Percentiles rank a stretch among this genome's conserved stretches.
Conservation (phyloP, 2,329 filamentous ascomycete species). For the Periconia sp. region DNA sequence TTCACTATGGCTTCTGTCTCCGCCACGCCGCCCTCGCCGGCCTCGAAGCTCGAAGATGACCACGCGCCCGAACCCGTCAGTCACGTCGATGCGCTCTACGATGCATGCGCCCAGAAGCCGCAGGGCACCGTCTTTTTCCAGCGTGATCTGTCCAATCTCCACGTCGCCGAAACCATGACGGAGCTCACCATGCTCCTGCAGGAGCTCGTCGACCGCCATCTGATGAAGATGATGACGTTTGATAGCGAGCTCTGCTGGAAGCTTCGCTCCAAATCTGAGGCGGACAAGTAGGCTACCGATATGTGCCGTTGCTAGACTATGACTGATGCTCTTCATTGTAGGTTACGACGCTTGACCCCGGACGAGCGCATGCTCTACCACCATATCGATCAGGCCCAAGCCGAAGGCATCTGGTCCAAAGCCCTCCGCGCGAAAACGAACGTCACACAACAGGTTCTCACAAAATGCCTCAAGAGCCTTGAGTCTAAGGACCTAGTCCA, state of each 20-base stretch:
- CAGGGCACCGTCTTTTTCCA: slow-evolving; percentile 48
- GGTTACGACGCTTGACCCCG: slow-evolving; percentile 56
- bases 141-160: slow-evolving; percentile 45
- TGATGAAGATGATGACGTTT: slow-evolving; percentile 46
- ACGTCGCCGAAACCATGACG: slow-evolving; percentile 40
- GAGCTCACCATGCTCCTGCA: slow-evolving; percentile 40
- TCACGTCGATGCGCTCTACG: slow-evolving; percentile 44
- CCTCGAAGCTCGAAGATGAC: slow-evolving; percentile 27
- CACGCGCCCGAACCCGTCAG: slow-evolving; percentile 12
- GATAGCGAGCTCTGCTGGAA: slow-evolving; percentile 47
- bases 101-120: slow-evolving; percentile 42
- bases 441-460: slow-evolving; percentile 83
- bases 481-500: slow-evolving; percentile 83
- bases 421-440: slow-evolving; percentile 80
- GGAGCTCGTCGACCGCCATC: slow-evolving; percentile 40
- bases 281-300: slow-evolving; percentile 45
- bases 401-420: slow-evolving; percentile 89
- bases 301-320: background rate
- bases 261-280: slow-evolving; percentile 40
- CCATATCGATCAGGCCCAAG: slow-evolving; percentile 83
- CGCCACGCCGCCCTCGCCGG: slow-evolving; percentile 18
- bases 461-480: slow-evolving; percentile 81
- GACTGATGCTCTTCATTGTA: slow-evolving; percentile 20
- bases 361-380: slow-evolving; percentile 88
- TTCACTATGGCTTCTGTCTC: slow-evolving; percentile 31